Percentiles rank a stretch among this genome's conserved stretches.
These are phyloP conservation scores for Asterophora lycoperdoides DNA, from an alignment of 768 basidiomycete species.

Conservation along the genomic window DNA sequence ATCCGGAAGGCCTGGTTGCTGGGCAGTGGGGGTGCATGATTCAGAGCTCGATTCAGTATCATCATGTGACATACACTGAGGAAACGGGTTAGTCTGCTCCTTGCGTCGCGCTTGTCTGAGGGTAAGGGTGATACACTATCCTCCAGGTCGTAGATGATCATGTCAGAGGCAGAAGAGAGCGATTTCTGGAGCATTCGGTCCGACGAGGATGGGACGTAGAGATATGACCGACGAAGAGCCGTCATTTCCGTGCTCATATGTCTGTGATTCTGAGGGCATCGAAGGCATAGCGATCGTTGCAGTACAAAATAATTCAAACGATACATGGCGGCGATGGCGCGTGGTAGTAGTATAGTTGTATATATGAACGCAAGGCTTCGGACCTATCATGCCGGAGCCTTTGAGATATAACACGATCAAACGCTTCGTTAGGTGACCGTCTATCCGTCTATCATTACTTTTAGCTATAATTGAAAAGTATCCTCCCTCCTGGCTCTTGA, in stretches of 20 bases:
- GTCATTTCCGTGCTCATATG: constrained; percentile 6
- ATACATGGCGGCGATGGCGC: neutral
- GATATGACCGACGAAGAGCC: constrained; percentile 50
- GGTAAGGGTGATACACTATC: constrained; percentile 75
- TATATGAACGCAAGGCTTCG: too few relatives aligned
- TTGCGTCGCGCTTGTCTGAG: constrained; percentile 55
- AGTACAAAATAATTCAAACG: neutral
- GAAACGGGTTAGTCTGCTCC: constrained; percentile 51
- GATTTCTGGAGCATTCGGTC: constrained; percentile 82
- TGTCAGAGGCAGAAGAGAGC: constrained; percentile 56
- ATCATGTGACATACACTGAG: constrained; percentile 40
- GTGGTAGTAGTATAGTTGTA: too few relatives aligned
- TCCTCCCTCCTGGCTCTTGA: constrained; percentile 17
- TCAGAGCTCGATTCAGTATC: neutral
- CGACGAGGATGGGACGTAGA: constrained; percentile 80
- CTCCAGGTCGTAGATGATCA: constrained; percentile 85
- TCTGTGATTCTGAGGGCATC: neutral
- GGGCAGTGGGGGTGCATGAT: neutral
- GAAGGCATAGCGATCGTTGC: neutral
- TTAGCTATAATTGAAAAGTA: too few relatives aligned
- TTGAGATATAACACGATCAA: too few relatives aligned
- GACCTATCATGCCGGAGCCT: too few relatives aligned
- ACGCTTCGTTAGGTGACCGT: neutral
- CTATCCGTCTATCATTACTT: neutral
- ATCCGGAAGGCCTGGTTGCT: constrained; percentile 35